Conservation (phyloP, 2,329 filamentous ascomycete genomes). For the Sclerotinia minor region DNA sequence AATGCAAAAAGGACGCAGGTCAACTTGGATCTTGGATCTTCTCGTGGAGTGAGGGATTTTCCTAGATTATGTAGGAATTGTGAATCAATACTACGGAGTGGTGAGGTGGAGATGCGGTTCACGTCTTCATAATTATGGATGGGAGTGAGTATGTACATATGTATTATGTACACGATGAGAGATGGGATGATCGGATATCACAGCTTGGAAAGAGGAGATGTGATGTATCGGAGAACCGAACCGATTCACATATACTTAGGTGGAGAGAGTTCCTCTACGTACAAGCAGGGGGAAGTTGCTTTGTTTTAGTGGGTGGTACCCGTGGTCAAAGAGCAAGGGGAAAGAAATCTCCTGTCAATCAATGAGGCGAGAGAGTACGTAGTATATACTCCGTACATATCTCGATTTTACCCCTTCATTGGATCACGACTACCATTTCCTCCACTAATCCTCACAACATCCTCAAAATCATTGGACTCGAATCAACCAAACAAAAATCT, state of each 20-base stretch:
- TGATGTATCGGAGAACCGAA: slow-evolving; percentile 4
- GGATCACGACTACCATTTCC: not conserved
- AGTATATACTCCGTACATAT: too few relatives aligned
- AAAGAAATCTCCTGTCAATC: slow-evolving; percentile 5
- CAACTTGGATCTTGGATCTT: slow-evolving; percentile 2
- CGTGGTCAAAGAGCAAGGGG: not conserved
- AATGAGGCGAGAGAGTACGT: slow-evolving; percentile 2
- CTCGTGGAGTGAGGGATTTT: slow-evolving; percentile 6
- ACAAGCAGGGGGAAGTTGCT: too few relatives aligned
- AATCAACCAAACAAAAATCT: not conserved
- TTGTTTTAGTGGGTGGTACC: not conserved
- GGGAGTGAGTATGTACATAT: not conserved
- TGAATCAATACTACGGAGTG: not conserved
- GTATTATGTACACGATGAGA: slow-evolving; percentile 9
- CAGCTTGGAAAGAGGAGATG: not conserved
- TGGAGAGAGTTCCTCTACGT: slow-evolving; percentile 6
- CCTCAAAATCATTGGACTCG: not conserved
- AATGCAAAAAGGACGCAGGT: not conserved
- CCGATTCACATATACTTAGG: not conserved
- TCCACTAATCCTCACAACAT: not conserved
- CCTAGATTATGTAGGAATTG: slow-evolving; percentile 4
- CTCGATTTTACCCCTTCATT: slow-evolving; percentile 14
- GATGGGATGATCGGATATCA: slow-evolving; percentile 14
- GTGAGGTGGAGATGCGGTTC: slow-evolving; percentile 6
- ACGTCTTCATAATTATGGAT: slow-evolving; percentile 1